Base-by-base conservation (phyloP, 202 grass and related monocot species). In the Carex arenaria region DNA sequence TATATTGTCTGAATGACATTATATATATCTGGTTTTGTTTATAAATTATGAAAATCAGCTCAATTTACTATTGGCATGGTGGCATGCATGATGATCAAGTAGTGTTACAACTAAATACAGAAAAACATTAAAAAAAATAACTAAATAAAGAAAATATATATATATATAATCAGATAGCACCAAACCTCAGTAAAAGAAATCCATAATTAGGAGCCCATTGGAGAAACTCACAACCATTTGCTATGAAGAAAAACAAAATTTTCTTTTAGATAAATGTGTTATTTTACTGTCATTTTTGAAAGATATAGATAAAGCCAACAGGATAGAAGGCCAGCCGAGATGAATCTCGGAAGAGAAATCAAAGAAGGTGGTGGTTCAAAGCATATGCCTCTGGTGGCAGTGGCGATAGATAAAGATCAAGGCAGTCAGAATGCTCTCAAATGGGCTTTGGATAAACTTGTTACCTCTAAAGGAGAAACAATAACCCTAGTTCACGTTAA, bases 341-440 rank as follows among this genome's bases (percentile, higher is more conserved):
- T 82, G 80, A 82, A 82, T 68, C 43, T 19, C 31, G 40, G 23
- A 68, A 51, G 59, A 68, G 61, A 66, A 18, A 36, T 22, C 40
- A 61, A 55, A 82, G 85, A 72, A 10, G 47, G 3, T 43, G 64
- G 55, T 3, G 84, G 86, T 81, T 47, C 75, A 2, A 61, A 55
- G 5, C 69, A 74, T 2, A 84, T 84, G 72, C 94, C 90, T 11
- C 73, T 97, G 64, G 86, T 93, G 42, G 94, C 84, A 1, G 85
- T 94, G 38, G 93, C 92, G 83, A 94, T 94, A 59, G 92, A 94
- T 79, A 97, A 91, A 81, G 92, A 94, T 78, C 94, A 97, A 85
- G 90, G 93, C 70, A 97, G 94, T 84, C 90, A 97, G 78, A 93
- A 84, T 66, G 87, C 94, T 61, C 88, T 97, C 61, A 93, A 89